A percentile compares a stretch with the other conserved stretches of the same genome.
Evolutionary conservation across 176 grass and related monocot genomes (phyloP).

Genomic region (Eleusine coracana): DNA sequence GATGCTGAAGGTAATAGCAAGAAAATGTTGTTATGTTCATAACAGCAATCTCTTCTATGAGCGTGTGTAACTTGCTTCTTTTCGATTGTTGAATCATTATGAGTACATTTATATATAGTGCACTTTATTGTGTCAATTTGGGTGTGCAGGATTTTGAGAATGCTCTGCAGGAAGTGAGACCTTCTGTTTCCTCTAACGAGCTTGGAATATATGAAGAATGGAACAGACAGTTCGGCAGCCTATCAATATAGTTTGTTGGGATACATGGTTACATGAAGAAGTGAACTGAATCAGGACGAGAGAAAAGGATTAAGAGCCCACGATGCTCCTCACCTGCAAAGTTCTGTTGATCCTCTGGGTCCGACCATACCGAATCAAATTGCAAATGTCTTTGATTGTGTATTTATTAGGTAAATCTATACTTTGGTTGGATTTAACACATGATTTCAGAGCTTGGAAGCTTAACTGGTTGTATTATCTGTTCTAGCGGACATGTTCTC

Average conservation of each 20-base stretch:
- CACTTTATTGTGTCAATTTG: constrained; percentile 39
- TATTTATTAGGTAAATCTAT: background rate
- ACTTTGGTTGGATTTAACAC: background rate
- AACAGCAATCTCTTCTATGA: constrained; percentile 27
- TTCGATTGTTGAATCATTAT: constrained; percentile 14
- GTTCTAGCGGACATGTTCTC: background rate
- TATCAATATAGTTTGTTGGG: constrained; percentile 52
- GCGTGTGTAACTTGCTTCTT: constrained; percentile 6
- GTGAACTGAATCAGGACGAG: constrained; percentile 23
- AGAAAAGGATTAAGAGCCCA: background rate
- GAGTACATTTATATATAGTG: background rate
- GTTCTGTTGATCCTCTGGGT: background rate
- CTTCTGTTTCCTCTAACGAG: constrained; percentile 86
- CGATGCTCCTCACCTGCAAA: background rate
- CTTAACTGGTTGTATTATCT: background rate
- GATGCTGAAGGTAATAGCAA: constrained; percentile 67
- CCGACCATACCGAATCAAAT: background rate
- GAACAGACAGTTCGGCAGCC: constrained; percentile 92
- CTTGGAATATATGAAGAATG: constrained; percentile 84
- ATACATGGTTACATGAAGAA: background rate
- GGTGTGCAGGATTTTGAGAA: constrained; percentile 80
- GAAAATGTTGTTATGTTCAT: background rate
- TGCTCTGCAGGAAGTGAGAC: constrained; percentile 86
- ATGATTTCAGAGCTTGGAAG: background rate
- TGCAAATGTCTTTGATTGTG: background rate